These are phyloP conservation scores for Colletotrichum sp. DNA, from an alignment of 2,329 filamentous ascomycete species.

Conservation along the genomic window DNA sequence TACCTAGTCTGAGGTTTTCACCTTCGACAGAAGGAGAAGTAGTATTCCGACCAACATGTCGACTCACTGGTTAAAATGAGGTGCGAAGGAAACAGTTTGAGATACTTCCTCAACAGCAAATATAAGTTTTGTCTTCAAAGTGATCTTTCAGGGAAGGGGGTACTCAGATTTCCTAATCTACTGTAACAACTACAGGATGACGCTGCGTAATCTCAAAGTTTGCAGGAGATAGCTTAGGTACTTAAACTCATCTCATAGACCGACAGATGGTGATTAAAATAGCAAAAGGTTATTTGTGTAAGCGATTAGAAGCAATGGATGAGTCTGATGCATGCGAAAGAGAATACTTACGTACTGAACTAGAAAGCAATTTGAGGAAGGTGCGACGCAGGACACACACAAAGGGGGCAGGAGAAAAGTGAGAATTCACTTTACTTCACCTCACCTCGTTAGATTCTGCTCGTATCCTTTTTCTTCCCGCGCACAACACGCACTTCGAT, in stretches of 20 bases:
- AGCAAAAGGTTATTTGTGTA: accelerated
- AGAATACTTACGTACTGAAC: not conserved
- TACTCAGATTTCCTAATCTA: not conserved
- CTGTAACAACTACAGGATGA: not conserved
- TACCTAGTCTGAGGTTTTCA: not conserved
- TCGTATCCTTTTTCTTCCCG: not conserved
- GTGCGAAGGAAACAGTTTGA: not conserved
- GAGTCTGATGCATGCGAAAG: not conserved
- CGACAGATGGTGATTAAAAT: not conserved
- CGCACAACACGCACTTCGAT: not conserved
- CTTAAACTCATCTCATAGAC: not conserved
- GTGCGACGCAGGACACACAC: not conserved
- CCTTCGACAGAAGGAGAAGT: not conserved
- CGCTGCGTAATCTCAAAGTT: not conserved
- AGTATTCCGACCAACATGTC: not conserved
- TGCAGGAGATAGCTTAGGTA: not conserved
- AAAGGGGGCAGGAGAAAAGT: not conserved
- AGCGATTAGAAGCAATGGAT: not conserved
- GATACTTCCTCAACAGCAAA: not conserved
- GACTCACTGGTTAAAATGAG: not conserved
- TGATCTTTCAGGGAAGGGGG: not conserved
- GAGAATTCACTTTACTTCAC: not conserved
- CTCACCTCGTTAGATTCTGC: not conserved
- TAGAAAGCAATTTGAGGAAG: not conserved
- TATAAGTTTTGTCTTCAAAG: not conserved